Base-by-base conservation (phyloP, 495 filamentous ascomycete species). In the Xylaria telfairii region DNA sequence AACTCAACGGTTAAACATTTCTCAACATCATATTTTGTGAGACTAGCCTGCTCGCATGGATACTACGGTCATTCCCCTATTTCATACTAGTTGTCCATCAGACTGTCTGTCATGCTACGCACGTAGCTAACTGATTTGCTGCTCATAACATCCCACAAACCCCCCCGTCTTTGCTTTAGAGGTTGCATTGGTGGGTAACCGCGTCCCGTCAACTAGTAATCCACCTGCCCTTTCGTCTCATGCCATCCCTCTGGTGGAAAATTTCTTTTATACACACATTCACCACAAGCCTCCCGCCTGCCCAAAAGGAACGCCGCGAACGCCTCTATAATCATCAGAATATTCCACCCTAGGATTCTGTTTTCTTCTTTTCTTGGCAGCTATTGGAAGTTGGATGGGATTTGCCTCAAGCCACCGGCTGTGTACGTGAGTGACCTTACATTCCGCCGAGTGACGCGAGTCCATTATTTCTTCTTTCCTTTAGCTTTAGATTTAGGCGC, bases 391-490 rank as follows among this genome's bases (percentile, higher is more conserved):
- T 5, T 10, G 24, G 4, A 41, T 28, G 19, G 26, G 10, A n/a
- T 49, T 61, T 61, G 7, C 28, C 13, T 39, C 54, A 9, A 41
- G 28, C 39, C 30, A 17, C n/a, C 28, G 1, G 15, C 26, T 1
- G 24, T 30, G 39, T 24, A 34, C 17, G 32, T 39, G 26, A 30
- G 32, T 32, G 60, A 17, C 7, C 21, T 46, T 7, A 13, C 12
- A 51, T 49, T 30, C 21, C 44, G n/a, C 54, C 7, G 17, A 51
- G 44, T 26, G 51, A 28, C 44, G 15, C 13, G 28, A n/a, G 60
- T 32, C 9, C 8, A 21, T 72, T 76, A 87, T 73, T 87, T 88
- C 81, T 89, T 89, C 81, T 86, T 88, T 60, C 84, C 83, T 78
- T 87, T 87, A 12, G 80, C 71, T 73, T 86, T 88, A 42, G 76